Evolutionary conservation across 2,329 filamentous ascomycete genomes (phyloP).

Genomic region (Aspergillus alliaceus): DNA sequence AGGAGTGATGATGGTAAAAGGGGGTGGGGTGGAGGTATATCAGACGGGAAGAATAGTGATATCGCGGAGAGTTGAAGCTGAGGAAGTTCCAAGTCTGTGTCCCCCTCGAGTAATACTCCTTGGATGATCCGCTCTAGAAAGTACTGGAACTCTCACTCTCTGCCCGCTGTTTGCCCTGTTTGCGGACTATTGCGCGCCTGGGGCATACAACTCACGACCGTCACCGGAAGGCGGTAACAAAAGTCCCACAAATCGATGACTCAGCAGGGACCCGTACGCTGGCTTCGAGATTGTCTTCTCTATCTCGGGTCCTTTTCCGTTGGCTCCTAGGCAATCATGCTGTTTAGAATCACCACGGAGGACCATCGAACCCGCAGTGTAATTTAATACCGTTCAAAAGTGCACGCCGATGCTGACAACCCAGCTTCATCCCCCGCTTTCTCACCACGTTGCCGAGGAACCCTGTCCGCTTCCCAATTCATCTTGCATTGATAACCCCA

Average conservation of each 20-base stretch:
- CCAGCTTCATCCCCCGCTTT: neutral
- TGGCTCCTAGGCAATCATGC: neutral
- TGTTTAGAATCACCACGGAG: neutral
- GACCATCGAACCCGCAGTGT: neutral
- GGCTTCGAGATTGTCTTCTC: too few species aligned
- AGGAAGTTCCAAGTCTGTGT: too few species aligned
- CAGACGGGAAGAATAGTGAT: neutral
- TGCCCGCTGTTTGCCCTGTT: constrained; percentile 33
- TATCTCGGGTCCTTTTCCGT: too few species aligned
- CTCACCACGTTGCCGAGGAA: neutral
- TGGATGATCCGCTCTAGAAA: constrained; percentile 37
- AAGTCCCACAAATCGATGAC: neutral
- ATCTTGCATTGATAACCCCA: neutral
- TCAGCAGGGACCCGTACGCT: neutral
- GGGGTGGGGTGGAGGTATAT: too few species aligned
- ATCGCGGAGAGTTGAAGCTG: constrained; percentile 8
- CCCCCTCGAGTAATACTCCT: too few species aligned
- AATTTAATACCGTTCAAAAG: neutral
- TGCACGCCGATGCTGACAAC: neutral
- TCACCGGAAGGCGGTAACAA: constrained; percentile 1
- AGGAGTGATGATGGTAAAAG: constrained; percentile 4
- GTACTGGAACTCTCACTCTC: constrained; percentile 39
- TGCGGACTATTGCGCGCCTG: constrained; percentile 23
- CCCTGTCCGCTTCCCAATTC: neutral
- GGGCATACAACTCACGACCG: constrained; percentile 15